A percentile compares a stretch with the other conserved stretches of the same genome.
phyloP scores from a whole-genome alignment of 768 basidiomycete species.

The Termitomyces sp. region DNA sequence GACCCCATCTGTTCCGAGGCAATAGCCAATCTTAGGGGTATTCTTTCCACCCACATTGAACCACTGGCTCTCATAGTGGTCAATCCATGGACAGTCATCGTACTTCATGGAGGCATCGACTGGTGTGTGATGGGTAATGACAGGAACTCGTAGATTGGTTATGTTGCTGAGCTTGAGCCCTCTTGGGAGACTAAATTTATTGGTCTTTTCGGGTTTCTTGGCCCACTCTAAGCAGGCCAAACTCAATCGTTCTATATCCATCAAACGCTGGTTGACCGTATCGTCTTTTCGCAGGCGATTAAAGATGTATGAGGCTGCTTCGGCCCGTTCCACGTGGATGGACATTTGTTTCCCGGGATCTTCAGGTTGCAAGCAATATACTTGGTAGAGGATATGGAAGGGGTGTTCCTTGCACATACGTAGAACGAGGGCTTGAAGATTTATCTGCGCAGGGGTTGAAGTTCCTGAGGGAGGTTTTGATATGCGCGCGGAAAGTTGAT shows the following conservation, averaged over 20 bases:
- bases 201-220: conserved; percentile 38
- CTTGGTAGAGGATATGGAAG: conserved; percentile 89
- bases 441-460: conserved; percentile 38
- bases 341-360: conserved; percentile 27
- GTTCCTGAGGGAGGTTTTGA: conserved; percentile 35
- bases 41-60: conserved; percentile 74
- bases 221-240: conserved; percentile 74
- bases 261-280: conserved; percentile 33
- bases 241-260: conserved; percentile 58
- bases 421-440: conserved; percentile 60
- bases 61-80: conserved; percentile 56
- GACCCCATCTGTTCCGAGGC: conserved; percentile 62
- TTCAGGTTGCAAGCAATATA: conserved; percentile 65
- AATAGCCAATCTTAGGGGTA: conserved; percentile 75
- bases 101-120: conserved; percentile 73
- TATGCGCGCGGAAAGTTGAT: conserved; percentile 92
- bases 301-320: conserved; percentile 64
- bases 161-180: conserved; percentile 45
- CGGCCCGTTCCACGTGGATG: conserved; percentile 55
- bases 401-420: conserved; percentile 89
- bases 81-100: conserved; percentile 64
- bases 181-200: conserved; percentile 39
- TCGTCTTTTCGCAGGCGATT: conserved; percentile 45
- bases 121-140: conserved; percentile 69
- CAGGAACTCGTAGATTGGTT: conserved; percentile 65